These are phyloP conservation scores for Clathrospora elynae DNA, from an alignment of 2,329 filamentous ascomycete genomes.

Conservation along the genomic window DNA sequence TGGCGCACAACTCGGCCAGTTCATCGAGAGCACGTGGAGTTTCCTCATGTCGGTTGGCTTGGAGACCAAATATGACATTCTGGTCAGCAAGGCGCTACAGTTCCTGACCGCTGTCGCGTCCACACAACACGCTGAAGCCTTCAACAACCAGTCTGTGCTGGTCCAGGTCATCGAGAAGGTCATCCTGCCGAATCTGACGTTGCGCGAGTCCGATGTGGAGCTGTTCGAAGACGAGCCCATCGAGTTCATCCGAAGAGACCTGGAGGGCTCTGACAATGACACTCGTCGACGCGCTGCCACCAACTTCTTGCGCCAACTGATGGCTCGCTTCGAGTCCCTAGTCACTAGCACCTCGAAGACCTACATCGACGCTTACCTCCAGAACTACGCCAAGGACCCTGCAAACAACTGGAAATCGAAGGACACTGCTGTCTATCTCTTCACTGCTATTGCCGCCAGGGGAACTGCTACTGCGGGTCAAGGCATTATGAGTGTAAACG, in stretches of 20 bases:
- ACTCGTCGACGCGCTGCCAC: constrained; percentile 90
- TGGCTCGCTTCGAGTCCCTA: constrained; percentile 82
- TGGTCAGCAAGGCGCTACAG: constrained; percentile 92
- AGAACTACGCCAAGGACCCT: constrained; percentile 69
- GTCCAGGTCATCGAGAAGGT: constrained; percentile 94
- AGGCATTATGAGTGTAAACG: constrained; percentile 88
- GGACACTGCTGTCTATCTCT: constrained; percentile 97
- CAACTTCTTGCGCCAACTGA: constrained; percentile 87
- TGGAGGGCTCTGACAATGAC: constrained; percentile 95
- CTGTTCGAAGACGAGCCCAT: constrained; percentile 98
- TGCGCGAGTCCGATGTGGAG: constrained; percentile 92
- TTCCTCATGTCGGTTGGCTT: constrained; percentile 83
- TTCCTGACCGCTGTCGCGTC: constrained; percentile 90
- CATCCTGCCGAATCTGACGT: constrained; percentile 86
- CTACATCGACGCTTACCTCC: constrained; percentile 85
- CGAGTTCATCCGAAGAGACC: constrained; percentile 92
- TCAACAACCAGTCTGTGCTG: constrained; percentile 80
- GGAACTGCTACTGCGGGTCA: constrained; percentile 84
- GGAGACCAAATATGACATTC: constrained; percentile 89
- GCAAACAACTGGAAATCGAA: constrained; percentile 89
- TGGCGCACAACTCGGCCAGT: constrained; percentile 75
- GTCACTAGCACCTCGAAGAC: constrained; percentile 86
- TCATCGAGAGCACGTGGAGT: constrained; percentile 89
- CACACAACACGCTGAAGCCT: constrained; percentile 76
- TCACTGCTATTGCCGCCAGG: constrained; percentile 91